Evolutionary conservation across 2,329 filamentous ascomycete genomes (phyloP).

Genomic region (Capronia epimyces): DNA sequence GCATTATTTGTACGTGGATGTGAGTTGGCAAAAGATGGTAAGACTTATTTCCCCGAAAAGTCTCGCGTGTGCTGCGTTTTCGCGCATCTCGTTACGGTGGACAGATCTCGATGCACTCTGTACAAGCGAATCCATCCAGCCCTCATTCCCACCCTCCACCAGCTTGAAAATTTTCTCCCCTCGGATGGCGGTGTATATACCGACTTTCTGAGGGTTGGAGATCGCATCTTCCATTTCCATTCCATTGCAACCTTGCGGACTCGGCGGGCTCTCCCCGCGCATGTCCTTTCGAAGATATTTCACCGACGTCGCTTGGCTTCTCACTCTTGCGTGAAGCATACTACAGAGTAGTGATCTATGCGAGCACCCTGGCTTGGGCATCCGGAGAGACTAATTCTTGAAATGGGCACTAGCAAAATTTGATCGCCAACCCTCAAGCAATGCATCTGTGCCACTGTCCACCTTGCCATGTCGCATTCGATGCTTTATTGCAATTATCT

Average conservation of each 20-base stretch:
- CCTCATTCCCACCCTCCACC: constrained; percentile 15
- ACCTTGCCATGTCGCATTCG: too few relatives aligned
- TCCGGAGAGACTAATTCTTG: too few relatives aligned
- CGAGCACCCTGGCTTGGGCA: too few relatives aligned
- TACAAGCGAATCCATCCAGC: constrained; percentile 4
- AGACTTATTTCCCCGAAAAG: too few relatives aligned
- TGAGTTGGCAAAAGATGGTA: too few relatives aligned
- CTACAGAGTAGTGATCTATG: too few relatives aligned
- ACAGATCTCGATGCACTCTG: background rate
- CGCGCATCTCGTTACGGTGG: background rate
- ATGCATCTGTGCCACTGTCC: too few relatives aligned
- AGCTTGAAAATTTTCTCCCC: background rate
- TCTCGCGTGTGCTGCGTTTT: too few relatives aligned
- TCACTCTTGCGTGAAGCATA: background rate
- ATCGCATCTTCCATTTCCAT: constrained; percentile 1
- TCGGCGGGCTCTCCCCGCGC: background rate
- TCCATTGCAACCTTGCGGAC: background rate
- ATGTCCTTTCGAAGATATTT: background rate
- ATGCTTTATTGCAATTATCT: too few relatives aligned
- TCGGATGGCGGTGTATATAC: constrained; percentile 19
- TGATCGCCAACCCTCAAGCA: too few relatives aligned
- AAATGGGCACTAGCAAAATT: too few relatives aligned
- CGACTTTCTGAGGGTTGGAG: constrained; percentile 2
- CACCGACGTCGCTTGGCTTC: background rate
- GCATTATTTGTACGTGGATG: too few relatives aligned